phyloP scores from a whole-genome alignment of 345 rosid genomes.

The Syzygium oleosum region DNA sequence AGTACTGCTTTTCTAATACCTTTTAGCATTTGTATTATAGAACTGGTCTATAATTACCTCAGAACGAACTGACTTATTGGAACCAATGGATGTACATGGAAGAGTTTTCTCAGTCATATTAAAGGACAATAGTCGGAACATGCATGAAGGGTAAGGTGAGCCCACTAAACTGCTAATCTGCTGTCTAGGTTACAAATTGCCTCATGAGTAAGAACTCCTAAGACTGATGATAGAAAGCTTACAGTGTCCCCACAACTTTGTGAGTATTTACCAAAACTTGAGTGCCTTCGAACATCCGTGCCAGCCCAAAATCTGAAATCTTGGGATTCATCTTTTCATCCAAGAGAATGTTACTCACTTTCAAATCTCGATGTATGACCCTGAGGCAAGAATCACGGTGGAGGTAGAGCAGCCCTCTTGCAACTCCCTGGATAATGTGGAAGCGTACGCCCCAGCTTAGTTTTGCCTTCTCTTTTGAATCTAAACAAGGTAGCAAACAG shows the following conservation, averaged over 20 bases:
- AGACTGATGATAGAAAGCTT: neutral
- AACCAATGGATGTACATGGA: too few relatives aligned
- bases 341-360: slow-evolving; percentile 1
- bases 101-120: too few relatives aligned
- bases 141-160: too few relatives aligned
- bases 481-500: neutral
- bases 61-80: too few relatives aligned
- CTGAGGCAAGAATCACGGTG: slow-evolving; percentile 15
- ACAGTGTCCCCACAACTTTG: slow-evolving; percentile 12
- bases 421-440: slow-evolving; percentile 16
- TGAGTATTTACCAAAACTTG: slow-evolving; percentile 1
- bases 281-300: slow-evolving; percentile 13
- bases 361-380: too few relatives aligned
- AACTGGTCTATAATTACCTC: too few relatives aligned
- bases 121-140: too few relatives aligned
- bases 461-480: neutral
- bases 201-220: too few relatives aligned
- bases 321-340: slow-evolving; percentile 19
- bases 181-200: too few relatives aligned
- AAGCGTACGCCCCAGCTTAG: slow-evolving; percentile 17
- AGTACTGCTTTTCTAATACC: too few relatives aligned
- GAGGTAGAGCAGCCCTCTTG: slow-evolving; percentile 22
- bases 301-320: slow-evolving; percentile 28
- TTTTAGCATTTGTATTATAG: too few relatives aligned
- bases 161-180: too few relatives aligned